Evolutionary conservation across 1,284 basidiomycete species (phyloP).

Genomic region (Golubevia pallescens): DNA sequence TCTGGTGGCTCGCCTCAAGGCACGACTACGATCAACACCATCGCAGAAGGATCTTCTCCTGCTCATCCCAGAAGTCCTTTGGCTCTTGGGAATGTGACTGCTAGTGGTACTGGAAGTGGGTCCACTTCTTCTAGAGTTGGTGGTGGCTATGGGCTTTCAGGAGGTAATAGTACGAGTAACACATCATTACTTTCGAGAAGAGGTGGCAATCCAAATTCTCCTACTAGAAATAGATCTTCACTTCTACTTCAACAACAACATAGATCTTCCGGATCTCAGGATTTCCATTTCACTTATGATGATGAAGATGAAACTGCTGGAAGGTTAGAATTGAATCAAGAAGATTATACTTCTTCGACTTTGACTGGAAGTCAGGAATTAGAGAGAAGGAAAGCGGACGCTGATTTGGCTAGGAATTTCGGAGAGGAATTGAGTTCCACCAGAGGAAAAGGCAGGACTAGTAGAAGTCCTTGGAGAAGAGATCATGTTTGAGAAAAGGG

Average conservation of each 20-base stretch:
- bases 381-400: conserved; percentile 27
- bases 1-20: background rate
- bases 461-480: conserved; percentile 30
- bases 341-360: conserved; percentile 2
- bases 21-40: background rate
- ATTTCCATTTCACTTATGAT: conserved; percentile 11
- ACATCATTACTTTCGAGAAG: too few species aligned
- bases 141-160: too few species aligned
- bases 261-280: background rate
- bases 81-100: background rate
- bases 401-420: conserved; percentile 37
- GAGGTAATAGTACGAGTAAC: too few species aligned
- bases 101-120: background rate
- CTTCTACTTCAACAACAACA: background rate
- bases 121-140: background rate
- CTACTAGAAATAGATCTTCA: background rate
- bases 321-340: conserved; percentile 28
- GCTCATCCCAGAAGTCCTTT: background rate
- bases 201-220: background rate
- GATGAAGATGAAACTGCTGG: conserved; percentile 32
- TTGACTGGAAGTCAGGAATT: conserved; percentile 12
- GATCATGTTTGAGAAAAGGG: too few species aligned
- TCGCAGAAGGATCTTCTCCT: background rate
- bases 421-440: conserved; percentile 30
- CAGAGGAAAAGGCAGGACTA: conserved; percentile 18